Evolutionary conservation across 805 yeast species (phyloP).

Genomic region (Teunomyces funiuensis): DNA sequence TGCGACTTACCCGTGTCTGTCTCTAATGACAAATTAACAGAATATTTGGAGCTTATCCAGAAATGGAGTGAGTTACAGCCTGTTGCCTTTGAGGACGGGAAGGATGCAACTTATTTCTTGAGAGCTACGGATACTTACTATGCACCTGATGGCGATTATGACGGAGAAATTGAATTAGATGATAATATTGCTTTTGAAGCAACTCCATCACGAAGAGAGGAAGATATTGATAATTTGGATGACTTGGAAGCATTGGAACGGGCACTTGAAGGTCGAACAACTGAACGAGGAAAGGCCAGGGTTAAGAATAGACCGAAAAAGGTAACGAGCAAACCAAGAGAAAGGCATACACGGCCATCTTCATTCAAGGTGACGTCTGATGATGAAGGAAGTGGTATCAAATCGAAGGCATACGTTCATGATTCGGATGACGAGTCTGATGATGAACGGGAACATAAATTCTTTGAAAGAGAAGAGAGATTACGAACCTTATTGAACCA

Average conservation of each 20-base stretch:
- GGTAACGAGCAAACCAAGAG: conserved; percentile 1
- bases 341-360: conserved; percentile 19
- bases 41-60: conserved; percentile 35
- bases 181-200: conserved; percentile 20
- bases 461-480: conserved; percentile 56
- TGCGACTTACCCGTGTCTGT: conserved; percentile 39
- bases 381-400: conserved; percentile 23
- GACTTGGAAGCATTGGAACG: conserved; percentile 30
- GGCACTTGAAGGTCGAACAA: conserved; percentile 17
- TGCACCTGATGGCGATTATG: conserved; percentile 14
- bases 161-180: conserved; percentile 24
- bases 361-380: conserved; percentile 31
- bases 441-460: conserved; percentile 50
- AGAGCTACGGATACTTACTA: conserved; percentile 23
- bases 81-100: conserved; percentile 34
- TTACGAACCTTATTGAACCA: conserved; percentile 40
- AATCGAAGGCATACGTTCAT: conserved; percentile 55
- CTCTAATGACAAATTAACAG: conserved; percentile 30
- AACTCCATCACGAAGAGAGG: conserved; percentile 7
- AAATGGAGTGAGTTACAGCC: conserved; percentile 43
- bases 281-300: conserved; percentile 25
- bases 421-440: conserved; percentile 68
- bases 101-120: conserved; percentile 34
- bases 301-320: conserved; percentile 16
- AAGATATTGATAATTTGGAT: conserved; percentile 27